phyloP scores from a whole-genome alignment of 257 asterid genomes.

The Ehretia macrophylla region DNA sequence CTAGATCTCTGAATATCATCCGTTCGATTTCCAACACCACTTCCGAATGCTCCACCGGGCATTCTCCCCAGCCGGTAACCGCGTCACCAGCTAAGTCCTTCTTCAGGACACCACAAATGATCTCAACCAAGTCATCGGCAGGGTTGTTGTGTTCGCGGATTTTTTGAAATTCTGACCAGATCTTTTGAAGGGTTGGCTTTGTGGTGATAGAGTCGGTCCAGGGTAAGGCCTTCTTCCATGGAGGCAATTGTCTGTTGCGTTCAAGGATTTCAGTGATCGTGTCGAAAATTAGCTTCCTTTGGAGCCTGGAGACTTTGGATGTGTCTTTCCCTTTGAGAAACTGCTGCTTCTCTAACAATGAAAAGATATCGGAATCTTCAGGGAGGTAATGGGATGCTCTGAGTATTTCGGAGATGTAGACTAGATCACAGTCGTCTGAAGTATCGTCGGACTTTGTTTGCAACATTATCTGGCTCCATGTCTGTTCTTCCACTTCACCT shows the following conservation, averaged over 20 bases:
- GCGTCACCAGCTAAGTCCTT: constrained; percentile 53
- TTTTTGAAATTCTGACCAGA: constrained; percentile 56
- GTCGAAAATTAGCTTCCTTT: constrained; percentile 65
- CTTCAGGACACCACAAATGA: constrained; percentile 46
- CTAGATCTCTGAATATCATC: constrained; percentile 60
- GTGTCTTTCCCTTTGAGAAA: constrained; percentile 55
- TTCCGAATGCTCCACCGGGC: constrained; percentile 54
- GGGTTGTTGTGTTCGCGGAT: constrained; percentile 27
- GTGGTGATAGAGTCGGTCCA: constrained; percentile 13
- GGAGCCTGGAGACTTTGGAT: constrained; percentile 47
- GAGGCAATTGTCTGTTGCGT: constrained; percentile 58
- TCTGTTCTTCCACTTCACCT: constrained; percentile 56
- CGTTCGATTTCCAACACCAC: constrained; percentile 65
- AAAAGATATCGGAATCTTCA: constrained; percentile 54
- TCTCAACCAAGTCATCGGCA: constrained; percentile 47
- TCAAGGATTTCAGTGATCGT: constrained; percentile 61
- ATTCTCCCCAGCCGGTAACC: constrained; percentile 54
- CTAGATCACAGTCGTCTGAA: constrained; percentile 41
- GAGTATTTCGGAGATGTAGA: constrained; percentile 60
- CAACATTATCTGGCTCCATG: constrained; percentile 41
- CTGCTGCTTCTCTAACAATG: constrained; percentile 69
- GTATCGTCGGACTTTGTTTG: constrained; percentile 28
- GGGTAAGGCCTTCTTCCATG: constrained; percentile 67
- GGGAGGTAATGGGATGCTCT: constrained; percentile 55
- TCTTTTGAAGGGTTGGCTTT: constrained; percentile 25